Percentiles rank a stretch among this genome's conserved stretches.
These are phyloP conservation scores for Sechiopsis laciniata DNA, from an alignment of 306 rosid genomes.

Conservation along the genomic window DNA sequence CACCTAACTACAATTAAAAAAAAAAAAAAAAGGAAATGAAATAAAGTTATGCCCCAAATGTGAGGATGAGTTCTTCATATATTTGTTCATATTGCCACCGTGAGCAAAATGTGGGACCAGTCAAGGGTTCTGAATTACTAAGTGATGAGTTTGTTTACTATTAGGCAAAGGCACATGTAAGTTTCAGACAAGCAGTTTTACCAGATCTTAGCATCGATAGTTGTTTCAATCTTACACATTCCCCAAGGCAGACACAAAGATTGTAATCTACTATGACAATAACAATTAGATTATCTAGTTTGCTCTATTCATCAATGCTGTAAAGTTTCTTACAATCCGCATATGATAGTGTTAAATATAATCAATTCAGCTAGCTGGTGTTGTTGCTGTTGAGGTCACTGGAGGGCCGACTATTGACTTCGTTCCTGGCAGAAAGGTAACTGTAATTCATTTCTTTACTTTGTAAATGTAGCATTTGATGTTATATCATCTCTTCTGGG, in stretches of 20 bases:
- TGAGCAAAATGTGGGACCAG: slow-evolving; percentile 5
- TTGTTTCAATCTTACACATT: not conserved
- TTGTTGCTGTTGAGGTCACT: slow-evolving; percentile 93
- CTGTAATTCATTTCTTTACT: slow-evolving; percentile 11
- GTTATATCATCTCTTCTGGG: slow-evolving; percentile 18
- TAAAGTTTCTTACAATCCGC: not conserved
- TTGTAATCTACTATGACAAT: not conserved
- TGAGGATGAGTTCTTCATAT: not conserved
- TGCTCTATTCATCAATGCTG: slow-evolving; percentile 3
- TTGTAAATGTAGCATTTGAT: slow-evolving; percentile 7
- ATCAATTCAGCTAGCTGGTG: slow-evolving; percentile 84
- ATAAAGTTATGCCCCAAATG: not conserved
- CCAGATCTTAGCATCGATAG: not conserved
- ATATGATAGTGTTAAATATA: slow-evolving; percentile 15
- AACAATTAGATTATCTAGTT: slow-evolving; percentile 1
- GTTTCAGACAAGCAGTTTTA: not conserved
- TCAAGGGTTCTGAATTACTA: not conserved
- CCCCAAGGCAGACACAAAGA: not conserved
- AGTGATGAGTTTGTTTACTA: not conserved
- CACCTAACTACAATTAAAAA: not conserved
- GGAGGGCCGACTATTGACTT: slow-evolving; percentile 88
- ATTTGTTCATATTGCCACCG: not conserved
- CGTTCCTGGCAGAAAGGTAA: slow-evolving; percentile 81
- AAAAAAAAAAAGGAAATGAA: not conserved
- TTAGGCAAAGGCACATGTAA: not conserved